A percentile compares a stretch with the other conserved stretches of the same genome.
Evolutionary conservation across 805 yeast genomes (phyloP).

Genomic region (Candida palmyrensis): DNA sequence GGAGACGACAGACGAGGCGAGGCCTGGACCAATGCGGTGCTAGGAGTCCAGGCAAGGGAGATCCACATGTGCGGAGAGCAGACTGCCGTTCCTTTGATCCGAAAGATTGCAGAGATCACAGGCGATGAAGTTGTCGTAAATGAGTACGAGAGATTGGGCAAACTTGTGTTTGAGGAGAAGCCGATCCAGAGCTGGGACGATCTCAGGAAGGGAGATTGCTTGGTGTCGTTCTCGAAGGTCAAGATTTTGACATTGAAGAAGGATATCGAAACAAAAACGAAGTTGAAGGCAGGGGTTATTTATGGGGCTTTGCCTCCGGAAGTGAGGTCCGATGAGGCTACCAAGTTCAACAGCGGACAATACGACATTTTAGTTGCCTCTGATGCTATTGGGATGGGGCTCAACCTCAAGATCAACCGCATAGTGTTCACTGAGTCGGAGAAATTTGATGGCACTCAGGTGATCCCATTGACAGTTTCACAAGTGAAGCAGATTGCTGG

Average conservation of each 20-base stretch:
- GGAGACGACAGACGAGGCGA: constrained; percentile 75
- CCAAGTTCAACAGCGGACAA: constrained; percentile 69
- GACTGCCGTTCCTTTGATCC: constrained; percentile 67
- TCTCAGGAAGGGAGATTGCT: constrained; percentile 74
- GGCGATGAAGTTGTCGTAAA: constrained; percentile 79
- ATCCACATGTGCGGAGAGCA: constrained; percentile 93
- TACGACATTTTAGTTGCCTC: constrained; percentile 88
- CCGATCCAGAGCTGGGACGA: constrained; percentile 28
- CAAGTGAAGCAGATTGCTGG: constrained; percentile 92
- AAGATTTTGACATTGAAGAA: constrained; percentile 66
- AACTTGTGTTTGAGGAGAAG: constrained; percentile 48
- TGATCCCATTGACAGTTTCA: constrained; percentile 49
- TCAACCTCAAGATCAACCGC: constrained; percentile 78
- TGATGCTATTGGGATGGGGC: constrained; percentile 97
- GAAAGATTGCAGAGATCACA: constrained; percentile 54
- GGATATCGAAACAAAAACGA: constrained; percentile 58
- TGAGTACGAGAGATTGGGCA: constrained; percentile 70
- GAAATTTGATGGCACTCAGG: constrained; percentile 66
- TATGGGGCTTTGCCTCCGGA: constrained; percentile 97
- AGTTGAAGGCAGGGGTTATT: constrained; percentile 74
- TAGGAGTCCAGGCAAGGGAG: constrained; percentile 83
- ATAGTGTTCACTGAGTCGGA: constrained; percentile 63
- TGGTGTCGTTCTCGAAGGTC: constrained; percentile 79
- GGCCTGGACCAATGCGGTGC: constrained; percentile 89
- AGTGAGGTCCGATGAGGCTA: constrained; percentile 80